Base-by-base conservation (phyloP, 345 rosid species). In the Camelina sativa region DNA sequence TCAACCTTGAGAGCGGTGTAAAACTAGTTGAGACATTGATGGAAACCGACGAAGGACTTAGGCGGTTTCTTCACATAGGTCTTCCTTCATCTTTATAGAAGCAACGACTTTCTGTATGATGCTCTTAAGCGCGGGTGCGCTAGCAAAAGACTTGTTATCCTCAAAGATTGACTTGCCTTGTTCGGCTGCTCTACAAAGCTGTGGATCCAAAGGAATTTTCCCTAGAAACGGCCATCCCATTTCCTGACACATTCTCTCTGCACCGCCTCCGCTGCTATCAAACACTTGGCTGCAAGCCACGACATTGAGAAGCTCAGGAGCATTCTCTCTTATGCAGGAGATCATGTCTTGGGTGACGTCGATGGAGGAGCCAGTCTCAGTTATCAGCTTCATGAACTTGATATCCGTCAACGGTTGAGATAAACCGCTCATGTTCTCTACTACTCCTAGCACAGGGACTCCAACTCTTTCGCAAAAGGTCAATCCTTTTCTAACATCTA, bases 371-470 rank as follows among this genome's bases (percentile, higher is more conserved):
- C 87, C 95, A 0, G 64, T 57, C 57, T 77, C 93, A 0, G 83
- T 71, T 8, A 3, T 4, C 70, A 69, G 43, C 80, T 74, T 87
- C 82, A 83, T 55, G 65, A 91, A 94, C 69, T 75, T 86, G 73
- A 90, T 22, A 80, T 90, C 95, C 6, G 61, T 76, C 75, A 94
- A 65, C 3, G 88, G 86, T 55, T 94, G 98, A 76, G 84, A 85
- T 69, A 94, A 80, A 53, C 96, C 93, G 64, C 98, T 94, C 98
- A 91, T 94, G 82, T 91, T 94, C 80, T 94, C 98, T n/a, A 94
- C 97, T 3, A 94, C 97, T 51, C 98, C 97, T 23, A 94, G 92
- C 47, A 94, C 88, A 0, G 81, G 85, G 4, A 94, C 87, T 25
- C 95, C 96, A 11, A 94, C 2, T 22, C 95, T 73, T 91, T 94